These are phyloP conservation scores for Echites panduratus DNA, from an alignment of 257 asterid species.

Conservation along the genomic window DNA sequence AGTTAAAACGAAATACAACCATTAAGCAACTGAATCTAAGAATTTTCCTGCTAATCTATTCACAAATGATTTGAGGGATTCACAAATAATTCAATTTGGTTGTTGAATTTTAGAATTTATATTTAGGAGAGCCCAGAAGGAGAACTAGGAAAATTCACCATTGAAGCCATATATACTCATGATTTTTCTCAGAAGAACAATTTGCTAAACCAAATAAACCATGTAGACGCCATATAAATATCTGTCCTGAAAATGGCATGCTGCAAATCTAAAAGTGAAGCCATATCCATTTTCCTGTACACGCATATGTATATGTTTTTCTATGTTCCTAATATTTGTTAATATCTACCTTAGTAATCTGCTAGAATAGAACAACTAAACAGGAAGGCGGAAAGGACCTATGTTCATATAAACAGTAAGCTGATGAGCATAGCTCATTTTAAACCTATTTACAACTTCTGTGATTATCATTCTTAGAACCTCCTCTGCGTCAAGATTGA, in stretches of 20 bases:
- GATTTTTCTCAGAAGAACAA: neutral
- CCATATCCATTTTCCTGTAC: neutral
- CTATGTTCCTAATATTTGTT: neutral
- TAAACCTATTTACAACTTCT: constrained; percentile 4
- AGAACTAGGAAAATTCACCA: neutral
- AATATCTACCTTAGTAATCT: neutral
- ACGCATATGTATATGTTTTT: neutral
- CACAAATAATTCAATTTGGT: neutral
- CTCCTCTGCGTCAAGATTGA: neutral
- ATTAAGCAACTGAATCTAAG: no score
- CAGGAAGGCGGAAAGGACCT: neutral
- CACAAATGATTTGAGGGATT: neutral
- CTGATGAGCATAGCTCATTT: neutral
- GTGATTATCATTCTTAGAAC: neutral
- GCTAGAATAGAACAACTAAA: neutral
- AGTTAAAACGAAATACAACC: no score
- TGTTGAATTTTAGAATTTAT: no score
- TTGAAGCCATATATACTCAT: neutral
- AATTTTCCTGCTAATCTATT: no score
- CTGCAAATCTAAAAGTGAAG: neutral
- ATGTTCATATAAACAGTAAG: neutral
- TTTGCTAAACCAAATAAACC: neutral
- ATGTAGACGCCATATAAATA: neutral
- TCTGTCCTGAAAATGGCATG: neutral
- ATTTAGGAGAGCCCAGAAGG: neutral